These are phyloP conservation scores for Berkeleyomyces basicola DNA, from an alignment of 2,329 filamentous ascomycete genomes.

Conservation along the genomic window DNA sequence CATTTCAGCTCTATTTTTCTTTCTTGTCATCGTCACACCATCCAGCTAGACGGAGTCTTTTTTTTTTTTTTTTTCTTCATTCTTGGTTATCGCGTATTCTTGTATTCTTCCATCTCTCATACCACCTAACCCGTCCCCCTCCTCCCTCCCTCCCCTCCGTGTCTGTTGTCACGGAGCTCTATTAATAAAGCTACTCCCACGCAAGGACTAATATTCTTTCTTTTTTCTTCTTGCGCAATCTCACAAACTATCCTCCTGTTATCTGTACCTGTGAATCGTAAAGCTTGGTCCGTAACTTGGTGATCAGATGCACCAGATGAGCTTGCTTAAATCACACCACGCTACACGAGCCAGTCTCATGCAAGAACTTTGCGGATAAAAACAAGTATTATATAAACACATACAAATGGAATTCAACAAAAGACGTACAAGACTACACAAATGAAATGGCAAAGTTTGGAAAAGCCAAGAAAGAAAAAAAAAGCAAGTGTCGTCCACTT, in stretches of 20 bases:
- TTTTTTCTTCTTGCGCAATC: no score
- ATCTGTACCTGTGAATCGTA: no score
- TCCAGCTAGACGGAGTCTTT: background rate
- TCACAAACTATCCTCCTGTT: no score
- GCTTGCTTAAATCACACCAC: no score
- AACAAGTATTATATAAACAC: background rate
- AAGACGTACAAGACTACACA: background rate
- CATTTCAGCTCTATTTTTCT: background rate
- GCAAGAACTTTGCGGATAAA: background rate
- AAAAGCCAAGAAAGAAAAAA: background rate
- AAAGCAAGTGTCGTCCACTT: background rate
- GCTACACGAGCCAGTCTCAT: no score
- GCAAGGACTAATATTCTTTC: no score
- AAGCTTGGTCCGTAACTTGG: no score
- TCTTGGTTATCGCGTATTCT: constrained; percentile 16
- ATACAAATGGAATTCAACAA: background rate
- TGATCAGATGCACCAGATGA: no score
- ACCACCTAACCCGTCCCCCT: background rate
- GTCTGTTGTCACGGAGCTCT: background rate
- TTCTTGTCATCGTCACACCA: background rate
- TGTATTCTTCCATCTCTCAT: constrained; percentile 16
- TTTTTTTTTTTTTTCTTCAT: background rate
- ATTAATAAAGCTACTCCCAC: no score
- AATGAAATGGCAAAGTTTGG: background rate
- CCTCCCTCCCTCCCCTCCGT: background rate